phyloP scores from a whole-genome alignment of 768 basidiomycete genomes.

The Myochromella boudieri region DNA sequence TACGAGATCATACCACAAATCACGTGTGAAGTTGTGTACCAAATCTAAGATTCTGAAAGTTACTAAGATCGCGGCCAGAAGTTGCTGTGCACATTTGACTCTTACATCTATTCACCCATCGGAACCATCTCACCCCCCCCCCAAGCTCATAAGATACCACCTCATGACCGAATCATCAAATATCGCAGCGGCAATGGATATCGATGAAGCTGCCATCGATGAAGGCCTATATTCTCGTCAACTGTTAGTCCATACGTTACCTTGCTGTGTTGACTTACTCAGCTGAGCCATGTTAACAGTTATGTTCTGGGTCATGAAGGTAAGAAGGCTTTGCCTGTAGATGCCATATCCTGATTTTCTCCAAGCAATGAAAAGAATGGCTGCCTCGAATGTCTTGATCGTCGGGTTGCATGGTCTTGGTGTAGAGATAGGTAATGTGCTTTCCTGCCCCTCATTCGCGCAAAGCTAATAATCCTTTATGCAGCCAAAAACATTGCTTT shows the following conservation, averaged over 20 bases:
- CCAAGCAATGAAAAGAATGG: slow-evolving; percentile 98
- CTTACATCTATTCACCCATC: slow-evolving; percentile 12
- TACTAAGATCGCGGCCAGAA: slow-evolving; percentile 10
- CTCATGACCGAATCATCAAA: slow-evolving; percentile 40
- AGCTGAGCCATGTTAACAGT: slow-evolving; percentile 36
- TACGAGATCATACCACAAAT: slow-evolving; percentile 18
- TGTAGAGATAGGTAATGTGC: slow-evolving; percentile 78
- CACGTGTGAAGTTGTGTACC: too few relatives aligned
- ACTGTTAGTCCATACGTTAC: slow-evolving; percentile 54
- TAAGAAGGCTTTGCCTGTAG: slow-evolving; percentile 24
- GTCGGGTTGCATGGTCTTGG: slow-evolving; percentile 92
- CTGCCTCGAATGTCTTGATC: slow-evolving; percentile 90
- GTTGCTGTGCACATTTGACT: neutral
- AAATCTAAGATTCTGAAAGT: too few relatives aligned
- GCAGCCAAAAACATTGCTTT: slow-evolving; percentile 92
- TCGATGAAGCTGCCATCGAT: slow-evolving; percentile 87
- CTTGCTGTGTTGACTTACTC: slow-evolving; percentile 13
- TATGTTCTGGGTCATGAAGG: slow-evolving; percentile 98
- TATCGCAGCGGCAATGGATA: slow-evolving; percentile 64
- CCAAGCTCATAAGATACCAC: slow-evolving; percentile 12
- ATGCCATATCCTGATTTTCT: slow-evolving; percentile 5
- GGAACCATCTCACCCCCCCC: slow-evolving; percentile 14
- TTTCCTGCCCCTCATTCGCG: slow-evolving; percentile 3
- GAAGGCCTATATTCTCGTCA: slow-evolving; percentile 94
- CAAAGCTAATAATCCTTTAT: slow-evolving; percentile 5